A percentile compares a stretch with the other conserved stretches of the same genome.
Conservation (phyloP, 2,329 filamentous ascomycete species). For the Fusarium begoniae region DNA sequence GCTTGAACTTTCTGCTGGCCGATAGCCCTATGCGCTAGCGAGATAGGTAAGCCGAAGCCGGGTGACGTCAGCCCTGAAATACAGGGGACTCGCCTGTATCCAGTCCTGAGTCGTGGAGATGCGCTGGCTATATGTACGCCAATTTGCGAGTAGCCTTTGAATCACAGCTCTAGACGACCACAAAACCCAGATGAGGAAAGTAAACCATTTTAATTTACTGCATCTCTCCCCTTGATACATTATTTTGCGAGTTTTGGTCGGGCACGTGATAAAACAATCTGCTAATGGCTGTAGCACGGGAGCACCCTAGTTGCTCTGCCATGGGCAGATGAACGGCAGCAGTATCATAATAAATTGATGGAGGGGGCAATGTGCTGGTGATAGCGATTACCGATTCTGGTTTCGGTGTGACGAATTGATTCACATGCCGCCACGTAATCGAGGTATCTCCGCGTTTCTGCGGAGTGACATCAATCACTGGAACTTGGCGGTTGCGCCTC, state of each 20-base stretch:
- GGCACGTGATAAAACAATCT: too few species aligned
- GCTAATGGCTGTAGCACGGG: too few species aligned
- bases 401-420: not conserved
- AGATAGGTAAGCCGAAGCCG: not conserved
- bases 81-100: not conserved
- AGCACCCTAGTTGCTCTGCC: not conserved
- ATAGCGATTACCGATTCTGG: rapidly evolving
- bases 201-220: too few species aligned
- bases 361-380: rapidly evolving
- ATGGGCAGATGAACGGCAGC: not conserved
- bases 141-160: rapidly evolving
- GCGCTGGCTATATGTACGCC: rapidly evolving
- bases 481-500: rapidly evolving
- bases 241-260: too few species aligned
- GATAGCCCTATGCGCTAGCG: not conserved
- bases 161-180: rapidly evolving
- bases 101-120: not conserved
- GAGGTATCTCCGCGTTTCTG: not conserved
- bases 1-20: rapidly evolving
- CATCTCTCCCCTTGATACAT: rapidly evolving
- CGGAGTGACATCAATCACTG: not conserved
- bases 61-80: not conserved
- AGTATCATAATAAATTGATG: rapidly evolving
- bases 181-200: too few species aligned
- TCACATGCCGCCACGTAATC: not conserved